phyloP scores from a whole-genome alignment of 768 basidiomycete species.

The Hygrocybe punicea region DNA sequence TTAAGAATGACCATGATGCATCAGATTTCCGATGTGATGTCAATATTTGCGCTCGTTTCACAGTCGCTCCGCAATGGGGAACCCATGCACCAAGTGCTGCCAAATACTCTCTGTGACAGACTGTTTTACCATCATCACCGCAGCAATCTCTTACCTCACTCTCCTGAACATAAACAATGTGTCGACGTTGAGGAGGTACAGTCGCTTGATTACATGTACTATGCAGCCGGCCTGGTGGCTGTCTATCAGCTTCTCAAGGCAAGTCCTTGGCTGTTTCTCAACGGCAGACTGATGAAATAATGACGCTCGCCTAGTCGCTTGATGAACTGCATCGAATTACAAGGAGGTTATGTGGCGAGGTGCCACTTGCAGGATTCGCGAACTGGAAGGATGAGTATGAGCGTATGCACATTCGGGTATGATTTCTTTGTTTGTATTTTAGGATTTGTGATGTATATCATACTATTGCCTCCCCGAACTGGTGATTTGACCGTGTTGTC shows the following conservation, averaged over 20 bases:
- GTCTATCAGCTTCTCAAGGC: constrained; percentile 38
- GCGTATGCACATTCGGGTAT: constrained; percentile 12
- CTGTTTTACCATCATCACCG: constrained; percentile 42
- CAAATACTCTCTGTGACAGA: constrained; percentile 41
- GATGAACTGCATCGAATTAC: constrained; percentile 39
- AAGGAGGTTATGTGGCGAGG: constrained; percentile 39
- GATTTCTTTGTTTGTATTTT: neutral
- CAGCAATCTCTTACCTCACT: neutral
- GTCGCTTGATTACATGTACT: constrained; percentile 36
- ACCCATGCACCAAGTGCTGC: constrained; percentile 43
- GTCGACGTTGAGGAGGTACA: constrained; percentile 21
- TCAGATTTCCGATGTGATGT: constrained; percentile 41
- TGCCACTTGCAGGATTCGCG: constrained; percentile 39
- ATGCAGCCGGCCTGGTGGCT: constrained; percentile 39
- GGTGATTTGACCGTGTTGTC: no score
- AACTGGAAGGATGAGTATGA: constrained; percentile 39
- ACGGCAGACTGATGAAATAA: neutral
- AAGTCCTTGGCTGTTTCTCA: no score
- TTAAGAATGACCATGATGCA: constrained; percentile 20
- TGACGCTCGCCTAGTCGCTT: constrained; percentile 22
- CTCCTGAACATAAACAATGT: constrained; percentile 2
- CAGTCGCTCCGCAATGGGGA: constrained; percentile 45
- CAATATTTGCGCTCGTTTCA: constrained; percentile 42
- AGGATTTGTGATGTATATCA: no score
- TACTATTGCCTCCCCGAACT: no score